Conservation (phyloP, 495 filamentous ascomycete genomes). For the Aspergillus olivimuriae region DNA sequence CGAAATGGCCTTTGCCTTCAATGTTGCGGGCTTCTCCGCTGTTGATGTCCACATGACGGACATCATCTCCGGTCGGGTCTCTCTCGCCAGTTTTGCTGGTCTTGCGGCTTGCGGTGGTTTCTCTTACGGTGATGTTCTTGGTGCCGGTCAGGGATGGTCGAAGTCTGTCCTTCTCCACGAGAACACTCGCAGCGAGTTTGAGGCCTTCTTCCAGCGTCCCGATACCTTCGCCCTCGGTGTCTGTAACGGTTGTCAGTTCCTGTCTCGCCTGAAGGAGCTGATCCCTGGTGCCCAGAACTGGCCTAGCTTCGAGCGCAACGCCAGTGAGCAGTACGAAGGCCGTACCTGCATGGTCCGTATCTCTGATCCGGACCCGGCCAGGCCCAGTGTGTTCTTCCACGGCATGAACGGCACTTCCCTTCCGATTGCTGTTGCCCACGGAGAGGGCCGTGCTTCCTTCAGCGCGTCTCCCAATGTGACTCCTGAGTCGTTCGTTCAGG, state of each 20-base stretch:
- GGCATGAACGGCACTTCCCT: conserved; percentile 81
- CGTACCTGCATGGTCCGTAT: conserved; percentile 85
- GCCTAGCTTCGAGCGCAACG: conserved; percentile 83
- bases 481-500: conserved; percentile 47
- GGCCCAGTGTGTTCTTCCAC: conserved; percentile 81
- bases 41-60: conserved; percentile 98
- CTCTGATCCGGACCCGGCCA: conserved; percentile 45
- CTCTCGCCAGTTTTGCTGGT: conserved; percentile 75
- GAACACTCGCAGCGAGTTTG: conserved; percentile 68
- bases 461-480: conserved; percentile 31
- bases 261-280: conserved; percentile 71
- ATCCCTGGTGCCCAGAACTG: conserved; percentile 82
- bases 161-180: conserved; percentile 83
- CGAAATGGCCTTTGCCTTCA: conserved; percentile 97
- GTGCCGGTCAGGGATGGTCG: conserved; percentile 95
- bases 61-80: conserved; percentile 67
- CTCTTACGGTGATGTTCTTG: conserved; percentile 93
- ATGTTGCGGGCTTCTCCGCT: conserved; percentile 80
- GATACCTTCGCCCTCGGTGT: conserved; percentile 93
- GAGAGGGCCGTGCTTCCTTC: conserved; percentile 85
- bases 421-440: conserved; percentile 86
- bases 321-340: conserved; percentile 87
- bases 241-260: conserved; percentile 97
- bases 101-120: conserved; percentile 95
- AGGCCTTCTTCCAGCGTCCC: conserved; percentile 76